These are phyloP conservation scores for Clonostachys chloroleuca DNA, from an alignment of 2,329 filamentous ascomycete genomes.

Conservation along the genomic window DNA sequence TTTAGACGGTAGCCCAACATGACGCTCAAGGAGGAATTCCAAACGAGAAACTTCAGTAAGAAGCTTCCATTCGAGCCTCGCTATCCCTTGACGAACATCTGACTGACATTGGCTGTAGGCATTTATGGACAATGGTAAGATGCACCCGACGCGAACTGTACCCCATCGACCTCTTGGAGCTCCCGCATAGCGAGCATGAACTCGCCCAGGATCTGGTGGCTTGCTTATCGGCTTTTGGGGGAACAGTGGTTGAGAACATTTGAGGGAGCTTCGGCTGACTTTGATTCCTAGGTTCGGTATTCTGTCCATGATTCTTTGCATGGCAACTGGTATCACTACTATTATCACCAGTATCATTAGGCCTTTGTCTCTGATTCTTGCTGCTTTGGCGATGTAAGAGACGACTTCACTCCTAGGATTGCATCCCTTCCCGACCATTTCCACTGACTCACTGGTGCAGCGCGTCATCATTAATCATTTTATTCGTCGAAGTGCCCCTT, in stretches of 20 bases:
- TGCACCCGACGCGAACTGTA: not conserved
- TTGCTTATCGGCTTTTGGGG: no score
- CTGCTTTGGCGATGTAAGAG: conserved; percentile 49
- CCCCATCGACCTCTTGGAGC: not conserved
- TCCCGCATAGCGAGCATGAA: conserved; percentile 4
- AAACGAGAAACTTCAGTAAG: conserved; percentile 71
- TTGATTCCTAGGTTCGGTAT: conserved; percentile 56
- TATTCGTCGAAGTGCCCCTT: conserved; percentile 88
- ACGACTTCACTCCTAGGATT: not conserved
- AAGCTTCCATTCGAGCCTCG: conserved; percentile 9
- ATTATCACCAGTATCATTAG: conserved; percentile 51
- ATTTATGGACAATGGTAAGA: conserved; percentile 75
- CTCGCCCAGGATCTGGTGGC: no score
- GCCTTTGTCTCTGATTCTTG: conserved; percentile 49
- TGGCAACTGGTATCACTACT: conserved; percentile 65
- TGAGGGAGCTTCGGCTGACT: conserved; percentile 3
- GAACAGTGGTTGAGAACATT: no score
- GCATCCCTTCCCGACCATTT: not conserved
- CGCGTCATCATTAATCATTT: conserved; percentile 65
- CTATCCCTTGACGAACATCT: not conserved
- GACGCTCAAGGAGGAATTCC: conserved; percentile 69
- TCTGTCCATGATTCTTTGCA: conserved; percentile 65
- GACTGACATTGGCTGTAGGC: conserved; percentile 42
- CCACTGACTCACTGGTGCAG: conserved; percentile 31
- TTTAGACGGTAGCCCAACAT: conserved; percentile 37